These are phyloP conservation scores for Trametes villosa DNA, from an alignment of 768 basidiomycete species.

Conservation along the genomic window DNA sequence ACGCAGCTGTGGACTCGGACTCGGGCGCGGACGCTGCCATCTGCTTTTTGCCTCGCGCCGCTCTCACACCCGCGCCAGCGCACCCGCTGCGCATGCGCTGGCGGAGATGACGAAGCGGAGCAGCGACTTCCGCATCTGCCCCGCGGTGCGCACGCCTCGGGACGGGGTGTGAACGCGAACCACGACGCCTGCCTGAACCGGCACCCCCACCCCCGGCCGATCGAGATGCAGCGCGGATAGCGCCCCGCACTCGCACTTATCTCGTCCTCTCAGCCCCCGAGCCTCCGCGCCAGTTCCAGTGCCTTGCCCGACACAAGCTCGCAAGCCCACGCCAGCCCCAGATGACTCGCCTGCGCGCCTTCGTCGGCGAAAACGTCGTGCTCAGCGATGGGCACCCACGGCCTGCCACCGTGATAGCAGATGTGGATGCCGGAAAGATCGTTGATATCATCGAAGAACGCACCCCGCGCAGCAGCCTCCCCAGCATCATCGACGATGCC, in stretches of 20 bases:
- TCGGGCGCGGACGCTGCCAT: not conserved
- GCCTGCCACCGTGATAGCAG: conserved; percentile 49
- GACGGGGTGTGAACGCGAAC: conserved; percentile 4
- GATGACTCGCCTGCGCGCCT: conserved; percentile 22
- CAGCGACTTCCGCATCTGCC: not conserved
- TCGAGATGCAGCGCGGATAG: conserved; percentile 6
- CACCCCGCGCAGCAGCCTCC: conserved; percentile 24
- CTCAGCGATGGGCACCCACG: conserved; percentile 28
- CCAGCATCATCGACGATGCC: conserved; percentile 30
- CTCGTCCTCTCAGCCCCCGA: not conserved
- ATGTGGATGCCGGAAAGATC: conserved; percentile 46
- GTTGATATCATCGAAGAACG: conserved; percentile 33
- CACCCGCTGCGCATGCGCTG: not conserved
- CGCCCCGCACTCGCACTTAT: not conserved
- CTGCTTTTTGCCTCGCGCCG: not conserved
- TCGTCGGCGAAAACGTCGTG: conserved; percentile 34
- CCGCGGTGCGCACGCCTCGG: not conserved
- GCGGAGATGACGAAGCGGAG: conserved; percentile 1
- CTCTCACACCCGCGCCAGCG: not conserved
- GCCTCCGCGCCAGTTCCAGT: not conserved
- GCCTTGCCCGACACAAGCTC: not conserved
- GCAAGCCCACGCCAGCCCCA: not conserved
- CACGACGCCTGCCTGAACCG: conserved; percentile 15
- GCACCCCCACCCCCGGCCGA: not conserved
- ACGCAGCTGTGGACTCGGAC: not conserved